phyloP scores from a whole-genome alignment of 2,329 filamentous ascomycete species.

The Aspergillus candidus region DNA sequence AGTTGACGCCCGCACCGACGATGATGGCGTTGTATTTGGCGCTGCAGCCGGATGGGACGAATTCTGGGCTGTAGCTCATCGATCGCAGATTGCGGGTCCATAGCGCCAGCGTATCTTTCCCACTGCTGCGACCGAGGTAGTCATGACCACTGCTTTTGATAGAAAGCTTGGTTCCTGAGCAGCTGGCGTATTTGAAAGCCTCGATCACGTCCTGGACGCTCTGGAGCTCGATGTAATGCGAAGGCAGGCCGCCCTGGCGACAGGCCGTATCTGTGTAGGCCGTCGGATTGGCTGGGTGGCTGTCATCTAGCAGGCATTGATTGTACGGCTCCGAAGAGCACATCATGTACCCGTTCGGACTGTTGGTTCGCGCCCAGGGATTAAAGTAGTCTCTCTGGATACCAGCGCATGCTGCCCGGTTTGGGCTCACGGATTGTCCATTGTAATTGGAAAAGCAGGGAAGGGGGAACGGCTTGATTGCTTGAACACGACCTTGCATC shows the following conservation, averaged over 20 bases:
- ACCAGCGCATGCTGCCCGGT: slow-evolving; percentile 4
- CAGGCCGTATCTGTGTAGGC: slow-evolving; percentile 8
- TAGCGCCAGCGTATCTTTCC: slow-evolving; percentile 22
- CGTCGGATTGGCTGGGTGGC: slow-evolving; percentile 9
- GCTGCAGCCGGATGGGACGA: slow-evolving; percentile 4
- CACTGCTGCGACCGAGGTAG: slow-evolving; percentile 28
- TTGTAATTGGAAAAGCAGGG: slow-evolving; percentile 12
- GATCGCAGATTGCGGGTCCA: slow-evolving; percentile 25
- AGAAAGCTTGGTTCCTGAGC: slow-evolving; percentile 6
- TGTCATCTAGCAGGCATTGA: slow-evolving; percentile 14
- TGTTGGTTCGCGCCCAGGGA: slow-evolving; percentile 11
- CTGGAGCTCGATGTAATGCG: slow-evolving; percentile 9
- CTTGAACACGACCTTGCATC: slow-evolving; percentile 7
- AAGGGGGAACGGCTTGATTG: slow-evolving; percentile 7
- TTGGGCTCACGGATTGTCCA: slow-evolving; percentile 3
- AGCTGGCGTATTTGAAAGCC: slow-evolving; percentile 9
- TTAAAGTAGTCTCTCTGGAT: slow-evolving; percentile 11
- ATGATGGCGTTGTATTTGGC: slow-evolving; percentile 19
- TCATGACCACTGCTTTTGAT: slow-evolving; percentile 34
- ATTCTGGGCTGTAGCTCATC: slow-evolving; percentile 11
- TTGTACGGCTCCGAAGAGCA: slow-evolving; percentile 14
- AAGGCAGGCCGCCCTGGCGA: slow-evolving; percentile 11
- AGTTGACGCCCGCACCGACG: slow-evolving; percentile 24
- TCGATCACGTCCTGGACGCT: slow-evolving; percentile 6
- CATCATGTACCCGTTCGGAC: slow-evolving; percentile 19